phyloP scores from a whole-genome alignment of 2,329 filamentous ascomycete genomes.

The Trematosphaeria pertusa region DNA sequence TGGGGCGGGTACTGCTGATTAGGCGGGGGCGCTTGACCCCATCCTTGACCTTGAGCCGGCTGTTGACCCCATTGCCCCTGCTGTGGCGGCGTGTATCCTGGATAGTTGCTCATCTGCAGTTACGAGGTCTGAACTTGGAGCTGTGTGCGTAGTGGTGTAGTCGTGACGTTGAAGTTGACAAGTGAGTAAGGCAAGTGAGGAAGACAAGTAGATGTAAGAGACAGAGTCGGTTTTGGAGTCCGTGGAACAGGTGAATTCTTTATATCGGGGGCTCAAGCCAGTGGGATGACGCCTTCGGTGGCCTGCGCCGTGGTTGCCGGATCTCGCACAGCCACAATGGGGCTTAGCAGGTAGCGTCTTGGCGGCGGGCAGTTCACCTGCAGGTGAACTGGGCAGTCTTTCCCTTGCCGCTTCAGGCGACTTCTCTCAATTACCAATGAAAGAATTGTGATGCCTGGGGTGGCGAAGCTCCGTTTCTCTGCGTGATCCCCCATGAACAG shows the following conservation, averaged over 20 bases:
- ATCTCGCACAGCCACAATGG: neutral
- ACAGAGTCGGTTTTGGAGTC: too few relatives aligned
- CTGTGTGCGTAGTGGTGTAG: neutral
- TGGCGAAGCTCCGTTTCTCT: too few relatives aligned
- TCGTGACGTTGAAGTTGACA: neutral
- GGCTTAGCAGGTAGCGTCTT: neutral
- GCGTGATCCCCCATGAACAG: too few relatives aligned
- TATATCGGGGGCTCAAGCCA: neutral
- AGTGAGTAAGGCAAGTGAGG: too few relatives aligned
- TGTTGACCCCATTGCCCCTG: slow-evolving; percentile 24
- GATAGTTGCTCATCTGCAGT: slow-evolving; percentile 9
- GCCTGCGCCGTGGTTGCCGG: too few relatives aligned
- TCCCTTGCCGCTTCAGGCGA: too few relatives aligned
- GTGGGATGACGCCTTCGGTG: neutral
- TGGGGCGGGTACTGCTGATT: slow-evolving; percentile 13
- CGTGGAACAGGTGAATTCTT: neutral
- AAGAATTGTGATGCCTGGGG: too few relatives aligned
- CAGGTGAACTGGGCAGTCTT: too few relatives aligned
- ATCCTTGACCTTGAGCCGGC: slow-evolving; percentile 37
- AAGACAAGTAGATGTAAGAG: neutral
- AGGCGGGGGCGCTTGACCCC: slow-evolving; percentile 30
- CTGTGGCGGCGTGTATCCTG: slow-evolving; percentile 20
- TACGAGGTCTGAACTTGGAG: neutral
- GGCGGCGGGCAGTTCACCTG: too few relatives aligned
- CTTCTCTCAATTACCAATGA: too few relatives aligned